Evolutionary conservation across 2,329 filamentous ascomycete species (phyloP), one percentile per base, ranked within the genome.

Genomic region (Fusarium sterilihyphosum): DNA sequence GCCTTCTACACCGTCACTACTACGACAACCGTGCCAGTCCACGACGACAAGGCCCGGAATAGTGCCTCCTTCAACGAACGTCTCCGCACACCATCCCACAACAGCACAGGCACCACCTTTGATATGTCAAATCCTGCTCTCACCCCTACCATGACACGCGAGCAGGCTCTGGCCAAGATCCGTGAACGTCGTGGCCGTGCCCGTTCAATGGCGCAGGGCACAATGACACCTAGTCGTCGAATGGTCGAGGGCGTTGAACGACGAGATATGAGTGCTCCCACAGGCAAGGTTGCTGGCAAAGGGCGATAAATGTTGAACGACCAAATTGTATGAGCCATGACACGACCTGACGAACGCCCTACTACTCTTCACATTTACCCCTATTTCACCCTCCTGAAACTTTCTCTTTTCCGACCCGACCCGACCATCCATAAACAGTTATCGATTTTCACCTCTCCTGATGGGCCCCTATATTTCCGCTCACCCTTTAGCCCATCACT

Each of bases 111-210:
- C 20, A 74, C 61, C 29, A 83, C 81, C 61, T 90, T 90, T 75
- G 88, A 90, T 79, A 79, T 84, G 46, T 87, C 83, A 68, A 88
- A 91, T 79, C 88, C 89, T 26, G 89, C 89, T 16, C 80, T 92
- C 69, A 91, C 88, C 47, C 89, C 90, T 10, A 92, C 90, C 44
- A 91, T 92, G 88, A 90, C 90, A 33, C 88, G 93, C 61, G 93
- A 94, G 81, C 88, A 94, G 81, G 93, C 93, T 8, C 87, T 96
- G 22, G 92, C 92, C 63, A 90, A 92, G 80, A 95, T 96, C 74
- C 88, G 91, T 61, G 91, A 94, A 83, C 87, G 93, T 35, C 85
- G 93, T 61, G 92, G 92, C 12, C 86, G 93, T 52, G 92, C 93
- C 65, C 88, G 90, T 75, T 94, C 92, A 80, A 89, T 92, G 65